phyloP scores from a whole-genome alignment of 306 rosid species.

The Glycyrrhiza uralensis region DNA sequence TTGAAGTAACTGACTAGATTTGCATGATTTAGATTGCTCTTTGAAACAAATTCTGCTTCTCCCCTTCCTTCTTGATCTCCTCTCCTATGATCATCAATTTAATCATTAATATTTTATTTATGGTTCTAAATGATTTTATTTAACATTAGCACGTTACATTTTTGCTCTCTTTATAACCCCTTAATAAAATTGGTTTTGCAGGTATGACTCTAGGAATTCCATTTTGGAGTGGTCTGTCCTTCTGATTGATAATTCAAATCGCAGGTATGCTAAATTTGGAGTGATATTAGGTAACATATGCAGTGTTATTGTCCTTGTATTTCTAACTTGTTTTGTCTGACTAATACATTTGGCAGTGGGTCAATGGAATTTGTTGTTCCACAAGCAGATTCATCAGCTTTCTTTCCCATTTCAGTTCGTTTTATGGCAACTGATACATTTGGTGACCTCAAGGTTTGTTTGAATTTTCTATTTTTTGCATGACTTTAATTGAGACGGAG shows the following conservation, averaged over 20 bases:
- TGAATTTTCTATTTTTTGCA: background rate
- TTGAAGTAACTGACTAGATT: background rate
- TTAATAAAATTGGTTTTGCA: conserved; percentile 28
- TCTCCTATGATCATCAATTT: background rate
- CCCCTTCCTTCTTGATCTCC: background rate
- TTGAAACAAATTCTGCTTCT: background rate
- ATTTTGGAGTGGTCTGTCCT: conserved; percentile 90
- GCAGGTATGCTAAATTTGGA: conserved; percentile 54
- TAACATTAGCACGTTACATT: background rate
- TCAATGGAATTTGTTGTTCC: conserved; percentile 96
- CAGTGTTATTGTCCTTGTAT: background rate
- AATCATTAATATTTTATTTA: background rate
- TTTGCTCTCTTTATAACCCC: background rate
- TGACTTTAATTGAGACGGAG: background rate
- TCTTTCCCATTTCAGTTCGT: conserved; percentile 83
- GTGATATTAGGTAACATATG: background rate
- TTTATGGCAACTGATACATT: conserved; percentile 77
- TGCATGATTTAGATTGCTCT: background rate
- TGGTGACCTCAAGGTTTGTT: conserved; percentile 83
- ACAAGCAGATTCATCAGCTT: conserved; percentile 72
- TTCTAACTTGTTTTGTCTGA: conserved; percentile 21
- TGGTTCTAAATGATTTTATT: conserved; percentile 1
- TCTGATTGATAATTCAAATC: conserved; percentile 82
- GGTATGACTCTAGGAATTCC: conserved; percentile 88
- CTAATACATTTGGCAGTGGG: conserved; percentile 61